A percentile compares a stretch with the other conserved stretches of the same genome.
Evolutionary conservation across 805 yeast genomes (phyloP).

Genomic region (Yarrowia bubula): DNA sequence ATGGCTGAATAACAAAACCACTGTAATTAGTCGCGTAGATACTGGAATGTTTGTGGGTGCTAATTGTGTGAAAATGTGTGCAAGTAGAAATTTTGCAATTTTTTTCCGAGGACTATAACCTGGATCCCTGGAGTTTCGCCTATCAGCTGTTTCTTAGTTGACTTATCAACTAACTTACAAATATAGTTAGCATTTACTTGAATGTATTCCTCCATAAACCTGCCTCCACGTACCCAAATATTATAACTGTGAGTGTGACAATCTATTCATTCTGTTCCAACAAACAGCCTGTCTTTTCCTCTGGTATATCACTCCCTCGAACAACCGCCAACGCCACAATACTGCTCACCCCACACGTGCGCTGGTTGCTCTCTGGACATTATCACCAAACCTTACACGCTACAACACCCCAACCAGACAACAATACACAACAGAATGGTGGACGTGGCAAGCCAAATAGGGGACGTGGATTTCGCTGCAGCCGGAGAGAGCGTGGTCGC

Average conservation of each 20-base stretch:
- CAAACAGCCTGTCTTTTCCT: background rate
- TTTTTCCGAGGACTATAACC: too few relatives aligned
- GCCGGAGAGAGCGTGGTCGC: constrained; percentile 15
- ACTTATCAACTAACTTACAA: background rate
- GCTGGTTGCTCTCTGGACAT: background rate
- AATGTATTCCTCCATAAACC: background rate
- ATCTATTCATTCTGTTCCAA: too few relatives aligned
- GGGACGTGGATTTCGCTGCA: constrained; percentile 3
- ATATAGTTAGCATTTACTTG: background rate
- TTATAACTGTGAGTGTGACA: too few relatives aligned
- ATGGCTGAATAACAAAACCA: background rate
- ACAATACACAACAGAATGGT: constrained; percentile 7
- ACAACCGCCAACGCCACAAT: background rate
- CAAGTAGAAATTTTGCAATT: too few relatives aligned
- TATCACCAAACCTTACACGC: constrained; percentile 3
- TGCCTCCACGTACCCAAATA: background rate
- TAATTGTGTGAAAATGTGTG: too few relatives aligned
- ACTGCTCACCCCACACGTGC: background rate
- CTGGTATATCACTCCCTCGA: background rate
- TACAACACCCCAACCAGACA: constrained; percentile 8
- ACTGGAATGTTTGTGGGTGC: too few relatives aligned
- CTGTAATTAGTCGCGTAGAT: too few relatives aligned
- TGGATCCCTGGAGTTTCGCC: too few relatives aligned
- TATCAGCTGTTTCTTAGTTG: background rate
- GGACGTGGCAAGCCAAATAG: constrained; percentile 19